Evolutionary conservation across 1,284 basidiomycete genomes (phyloP).

Genomic region (Sanghuangporus baumii): DNA sequence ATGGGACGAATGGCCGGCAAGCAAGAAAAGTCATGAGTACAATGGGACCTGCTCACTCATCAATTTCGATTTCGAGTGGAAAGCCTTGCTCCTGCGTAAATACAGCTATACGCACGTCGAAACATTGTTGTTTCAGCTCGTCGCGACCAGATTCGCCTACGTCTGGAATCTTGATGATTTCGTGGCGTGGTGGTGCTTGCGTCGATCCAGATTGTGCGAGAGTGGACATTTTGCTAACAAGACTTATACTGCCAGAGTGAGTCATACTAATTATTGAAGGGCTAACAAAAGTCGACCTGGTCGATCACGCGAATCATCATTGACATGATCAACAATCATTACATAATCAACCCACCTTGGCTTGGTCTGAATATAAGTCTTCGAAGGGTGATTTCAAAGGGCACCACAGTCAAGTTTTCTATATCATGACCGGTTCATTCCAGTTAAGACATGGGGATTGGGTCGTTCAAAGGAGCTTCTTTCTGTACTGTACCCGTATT

Average conservation of each 20-base stretch:
- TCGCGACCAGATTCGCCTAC: slow-evolving; percentile 30
- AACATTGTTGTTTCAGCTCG: slow-evolving; percentile 47
- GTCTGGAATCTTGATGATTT: slow-evolving; percentile 45
- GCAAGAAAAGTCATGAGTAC: background rate
- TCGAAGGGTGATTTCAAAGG: too few relatives aligned
- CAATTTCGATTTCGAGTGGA: slow-evolving; percentile 63
- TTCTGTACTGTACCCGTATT: too few relatives aligned
- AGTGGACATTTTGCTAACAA: background rate
- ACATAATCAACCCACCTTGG: too few relatives aligned
- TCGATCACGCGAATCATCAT: too few relatives aligned
- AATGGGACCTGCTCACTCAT: slow-evolving; percentile 44
- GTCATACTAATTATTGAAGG: background rate
- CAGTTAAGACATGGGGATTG: too few relatives aligned
- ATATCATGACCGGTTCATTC: too few relatives aligned
- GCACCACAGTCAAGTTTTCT: too few relatives aligned
- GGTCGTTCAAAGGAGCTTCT: too few relatives aligned
- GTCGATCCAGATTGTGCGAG: background rate
- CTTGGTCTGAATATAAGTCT: too few relatives aligned
- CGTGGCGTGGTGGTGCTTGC: slow-evolving; percentile 36
- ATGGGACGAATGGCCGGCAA: background rate
- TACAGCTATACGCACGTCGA: slow-evolving; percentile 58
- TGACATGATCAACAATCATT: too few relatives aligned
- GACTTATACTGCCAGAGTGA: background rate
- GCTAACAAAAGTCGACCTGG: background rate
- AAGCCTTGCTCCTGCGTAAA: slow-evolving; percentile 69